These are phyloP conservation scores for Penicillium aurantiogriseum DNA, from an alignment of 2,329 filamentous ascomycete genomes.

Conservation along the genomic window DNA sequence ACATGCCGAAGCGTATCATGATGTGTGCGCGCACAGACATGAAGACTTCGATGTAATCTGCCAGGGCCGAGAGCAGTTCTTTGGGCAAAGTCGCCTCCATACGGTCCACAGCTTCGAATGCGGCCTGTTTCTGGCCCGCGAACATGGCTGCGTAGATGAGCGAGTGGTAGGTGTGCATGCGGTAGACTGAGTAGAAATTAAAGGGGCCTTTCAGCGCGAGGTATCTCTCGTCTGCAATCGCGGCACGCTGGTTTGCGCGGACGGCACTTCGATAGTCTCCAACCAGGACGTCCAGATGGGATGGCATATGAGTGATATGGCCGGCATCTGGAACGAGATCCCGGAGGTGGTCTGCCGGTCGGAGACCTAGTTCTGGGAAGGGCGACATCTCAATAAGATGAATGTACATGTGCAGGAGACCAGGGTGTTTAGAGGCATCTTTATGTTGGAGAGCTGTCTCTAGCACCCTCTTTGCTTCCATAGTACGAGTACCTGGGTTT, in stretches of 20 bases:
- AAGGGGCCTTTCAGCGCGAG: slow-evolving; percentile 56
- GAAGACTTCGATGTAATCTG: slow-evolving; percentile 74
- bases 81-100: slow-evolving; percentile 65
- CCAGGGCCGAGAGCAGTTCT: slow-evolving; percentile 69
- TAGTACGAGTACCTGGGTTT: slow-evolving; percentile 53
- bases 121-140: slow-evolving; percentile 62
- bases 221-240: slow-evolving; percentile 66
- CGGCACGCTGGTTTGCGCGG: slow-evolving; percentile 64
- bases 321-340: slow-evolving; percentile 66
- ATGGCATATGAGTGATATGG: slow-evolving; percentile 74
- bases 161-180: slow-evolving; percentile 73
- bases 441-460: slow-evolving; percentile 56
- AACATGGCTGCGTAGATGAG: slow-evolving; percentile 77
- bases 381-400: slow-evolving; percentile 76
- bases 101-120: slow-evolving; percentile 58
- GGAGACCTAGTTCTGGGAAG: slow-evolving; percentile 61
- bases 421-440: slow-evolving; percentile 60
- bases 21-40: slow-evolving; percentile 66
- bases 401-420: slow-evolving; percentile 72
- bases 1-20: slow-evolving; percentile 69
- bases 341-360: slow-evolving; percentile 61
- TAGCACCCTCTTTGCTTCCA: slow-evolving; percentile 59
- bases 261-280: slow-evolving; percentile 70
- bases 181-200: slow-evolving; percentile 76
- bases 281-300: slow-evolving; percentile 70